Base-by-base conservation (phyloP, 306 rosid genomes). In the Castanea mollissima region DNA sequence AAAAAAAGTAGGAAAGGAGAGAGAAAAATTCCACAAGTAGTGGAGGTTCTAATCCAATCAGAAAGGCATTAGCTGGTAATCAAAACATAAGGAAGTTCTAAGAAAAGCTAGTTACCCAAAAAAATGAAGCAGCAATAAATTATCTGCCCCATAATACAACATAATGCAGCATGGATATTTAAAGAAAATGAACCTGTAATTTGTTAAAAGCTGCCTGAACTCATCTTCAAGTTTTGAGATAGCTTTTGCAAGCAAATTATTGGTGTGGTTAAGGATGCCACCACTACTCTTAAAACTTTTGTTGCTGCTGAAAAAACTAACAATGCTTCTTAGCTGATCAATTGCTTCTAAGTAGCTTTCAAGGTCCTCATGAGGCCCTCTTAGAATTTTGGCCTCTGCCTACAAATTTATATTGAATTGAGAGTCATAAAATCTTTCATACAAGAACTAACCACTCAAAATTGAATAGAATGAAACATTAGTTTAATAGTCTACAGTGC, bases 351-450 rank as follows among this genome's bases (percentile, higher is more conserved):
- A 83, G 84, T 91, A 93, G 87, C 93, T 91, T 83, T 96, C 98
- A 16, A 96, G 90, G 83, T 95, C 98, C 84, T 95, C 99, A 64
- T 93, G 99, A 51, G 99, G 99, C 46, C 99, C 99, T 77, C 92
- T 84, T 34, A 93, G 82, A 77, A 96, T 93, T 89, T 90, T 96
- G 79, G 98, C 98, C 93, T 96, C 99, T 2, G 99, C 99, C 98
- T 95, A 77, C 54, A 79, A 54, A 75, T 77, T 69, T 57, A 20
- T 77, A 29, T 23, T 69, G 19, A 67, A 79, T 59, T 55, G 41
- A 60, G 60, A 68, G 67, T 54, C 20, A 72, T 55, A 41, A 41
- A 41, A 41, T 41, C 11, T 41, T 41, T 41, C 46, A 41, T 2
- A 38, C 12, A 41, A 41, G 11, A 8, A 41, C 8, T 41, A 8